A percentile compares a stretch with the other conserved stretches of the same genome.
Evolutionary conservation across 768 basidiomycete species (phyloP).

Genomic region (Auricularia cornea): DNA sequence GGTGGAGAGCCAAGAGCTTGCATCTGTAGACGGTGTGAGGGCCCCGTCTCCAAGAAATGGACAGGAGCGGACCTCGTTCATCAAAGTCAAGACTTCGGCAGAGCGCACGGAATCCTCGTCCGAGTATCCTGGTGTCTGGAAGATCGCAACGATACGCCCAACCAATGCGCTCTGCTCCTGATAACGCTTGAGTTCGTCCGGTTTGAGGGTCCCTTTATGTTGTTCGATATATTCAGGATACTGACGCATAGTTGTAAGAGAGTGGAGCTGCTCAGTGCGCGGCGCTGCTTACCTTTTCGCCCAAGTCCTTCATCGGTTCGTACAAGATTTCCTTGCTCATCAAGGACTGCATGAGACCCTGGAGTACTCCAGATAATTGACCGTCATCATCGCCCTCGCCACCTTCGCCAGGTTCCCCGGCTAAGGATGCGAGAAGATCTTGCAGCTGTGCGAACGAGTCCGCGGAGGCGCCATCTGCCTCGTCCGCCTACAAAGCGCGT

Average conservation of each 20-base stretch:
- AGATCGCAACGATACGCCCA: slow-evolving; percentile 49
- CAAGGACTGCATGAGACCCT: slow-evolving; percentile 72
- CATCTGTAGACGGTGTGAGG: slow-evolving; percentile 39
- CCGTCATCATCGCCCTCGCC: slow-evolving; percentile 36
- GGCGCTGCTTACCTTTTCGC: slow-evolving; percentile 43
- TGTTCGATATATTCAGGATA: slow-evolving; percentile 68
- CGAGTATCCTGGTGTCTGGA: slow-evolving; percentile 51
- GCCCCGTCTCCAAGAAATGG: too few relatives aligned
- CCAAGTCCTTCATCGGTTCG: slow-evolving; percentile 76
- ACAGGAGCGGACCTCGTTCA: slow-evolving; percentile 59
- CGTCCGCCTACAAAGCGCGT: slow-evolving; percentile 7
- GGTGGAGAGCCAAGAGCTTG: slow-evolving; percentile 75
- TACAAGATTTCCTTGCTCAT: slow-evolving; percentile 81
- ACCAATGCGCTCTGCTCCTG: slow-evolving; percentile 52
- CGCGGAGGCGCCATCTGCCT: slow-evolving; percentile 18
- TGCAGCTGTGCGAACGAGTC: slow-evolving; percentile 18
- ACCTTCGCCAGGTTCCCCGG: slow-evolving; percentile 19
- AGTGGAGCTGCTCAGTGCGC: not conserved
- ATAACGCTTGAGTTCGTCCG: slow-evolving; percentile 56
- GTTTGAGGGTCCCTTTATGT: slow-evolving; percentile 43
- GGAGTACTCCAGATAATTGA: slow-evolving; percentile 53
- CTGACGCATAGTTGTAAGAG: slow-evolving; percentile 27
- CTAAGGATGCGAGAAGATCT: slow-evolving; percentile 35
- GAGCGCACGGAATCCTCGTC: slow-evolving; percentile 44
- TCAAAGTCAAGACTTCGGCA: slow-evolving; percentile 51